phyloP scores from a whole-genome alignment of 805 yeast species.

The Schizosaccharomyces lindneri region DNA sequence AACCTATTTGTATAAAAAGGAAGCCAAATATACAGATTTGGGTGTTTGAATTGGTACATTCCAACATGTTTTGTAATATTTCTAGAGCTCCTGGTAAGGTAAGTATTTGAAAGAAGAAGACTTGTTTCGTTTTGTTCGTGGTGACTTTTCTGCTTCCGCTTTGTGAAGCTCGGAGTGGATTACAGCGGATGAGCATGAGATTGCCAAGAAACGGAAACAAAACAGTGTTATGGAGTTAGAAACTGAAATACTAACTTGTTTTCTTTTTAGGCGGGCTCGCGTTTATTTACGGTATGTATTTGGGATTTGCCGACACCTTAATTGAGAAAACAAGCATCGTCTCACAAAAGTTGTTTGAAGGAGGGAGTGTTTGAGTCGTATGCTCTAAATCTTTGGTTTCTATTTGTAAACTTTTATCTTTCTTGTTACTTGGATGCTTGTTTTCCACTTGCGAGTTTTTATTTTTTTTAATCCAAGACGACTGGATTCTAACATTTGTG shows the following conservation, averaged over 20 bases:
- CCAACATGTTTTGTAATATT: neutral
- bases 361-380: too few species aligned
- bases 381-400: too few species aligned
- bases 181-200: too few species aligned
- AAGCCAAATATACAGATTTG: neutral
- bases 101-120: neutral
- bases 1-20: neutral
- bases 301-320: too few species aligned
- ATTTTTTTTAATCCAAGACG: neutral
- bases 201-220: too few species aligned
- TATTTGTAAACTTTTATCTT: too few species aligned
- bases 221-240: too few species aligned
- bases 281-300: neutral
- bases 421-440: neutral
- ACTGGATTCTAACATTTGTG: neutral
- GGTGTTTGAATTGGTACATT: neutral
- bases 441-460: neutral
- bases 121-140: too few species aligned
- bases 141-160: too few species aligned
- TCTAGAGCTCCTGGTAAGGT: neutral
- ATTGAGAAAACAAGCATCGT: too few species aligned
- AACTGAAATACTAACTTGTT: neutral
- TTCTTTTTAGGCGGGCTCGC: neutral
- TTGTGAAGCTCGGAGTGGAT: too few species aligned
- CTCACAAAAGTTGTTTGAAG: too few species aligned